Base-by-base conservation (phyloP, 225 moss, liverwort and hornwort genomes). In the Pleurozium schreberi region DNA sequence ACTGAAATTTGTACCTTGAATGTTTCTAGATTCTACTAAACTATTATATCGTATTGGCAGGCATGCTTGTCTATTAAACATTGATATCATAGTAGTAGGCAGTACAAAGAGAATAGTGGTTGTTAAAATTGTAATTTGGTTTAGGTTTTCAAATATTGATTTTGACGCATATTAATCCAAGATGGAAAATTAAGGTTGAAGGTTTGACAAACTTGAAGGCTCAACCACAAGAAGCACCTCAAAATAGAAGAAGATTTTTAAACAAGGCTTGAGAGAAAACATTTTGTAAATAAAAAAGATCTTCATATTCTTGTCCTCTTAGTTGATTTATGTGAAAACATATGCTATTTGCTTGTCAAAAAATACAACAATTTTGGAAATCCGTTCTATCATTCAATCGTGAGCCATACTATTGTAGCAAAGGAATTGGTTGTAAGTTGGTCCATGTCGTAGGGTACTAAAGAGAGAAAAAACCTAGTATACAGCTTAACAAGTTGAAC, bases 151-250 rank as follows among this genome's bases (percentile, higher is more conserved):
- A 5, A 49, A 12, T 49, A 49, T 19, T 19, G 7, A 31, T 19
- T 49, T 31, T 31, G 31, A 49, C 4, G 31, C 4, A 28, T 31
- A 30, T 73, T 6, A 18, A 1, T 18, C 1, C 4, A 31, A 75
- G 31, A 33, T 49, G 8, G 5, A 75, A 20, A 11, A 75, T 7
- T 19, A 33, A 49, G 12, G 20, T 49, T 49, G 20, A 75, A 49
- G 12, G 12, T 20, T 1, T 12, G 2, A 20, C 0, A 0, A 0
- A 31, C 8, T 49, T 49, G 5, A 33, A 8, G 19, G 12, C 33
- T 75, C 20, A 33, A 75, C 33, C 8, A 75, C 21, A 33, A 75
- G 3, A 50, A 2, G 8, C 21, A 50, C 5, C 21, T 33, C 0
- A 21, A 75, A 33, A 33, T 50, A 34, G 8, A 50, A 0, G 21